These are phyloP conservation scores for Monilinia aucupariae DNA, from an alignment of 2,329 filamentous ascomycete genomes.

Conservation along the genomic window DNA sequence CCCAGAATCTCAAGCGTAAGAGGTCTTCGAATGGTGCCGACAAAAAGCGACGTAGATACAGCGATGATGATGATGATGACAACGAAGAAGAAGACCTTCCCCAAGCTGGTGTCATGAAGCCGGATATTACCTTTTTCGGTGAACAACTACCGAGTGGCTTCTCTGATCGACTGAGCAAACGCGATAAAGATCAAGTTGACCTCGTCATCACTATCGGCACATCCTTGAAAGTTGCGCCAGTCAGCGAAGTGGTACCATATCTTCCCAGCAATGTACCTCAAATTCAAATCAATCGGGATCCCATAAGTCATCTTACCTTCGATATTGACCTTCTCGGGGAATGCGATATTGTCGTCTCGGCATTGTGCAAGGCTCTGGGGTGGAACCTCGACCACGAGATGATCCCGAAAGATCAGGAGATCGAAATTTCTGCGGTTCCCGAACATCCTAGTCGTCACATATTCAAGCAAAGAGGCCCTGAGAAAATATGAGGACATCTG, in stretches of 20 bases:
- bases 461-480: conserved; percentile 33
- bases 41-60: conserved; percentile 34
- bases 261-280: conserved; percentile 77
- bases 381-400: conserved; percentile 82
- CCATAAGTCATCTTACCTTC: conserved; percentile 85
- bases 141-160: conserved; percentile 84
- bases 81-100: conserved; percentile 60
- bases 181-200: conserved; percentile 76
- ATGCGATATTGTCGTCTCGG: conserved; percentile 83
- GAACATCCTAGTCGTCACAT: conserved; percentile 43
- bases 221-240: conserved; percentile 89
- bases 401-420: conserved; percentile 61
- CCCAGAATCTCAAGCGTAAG: conserved; percentile 51
- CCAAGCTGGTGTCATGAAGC: conserved; percentile 80
- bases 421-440: conserved; percentile 50
- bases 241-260: conserved; percentile 82
- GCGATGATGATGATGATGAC: conserved; percentile 19
- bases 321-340: conserved; percentile 95
- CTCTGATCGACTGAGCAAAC: conserved; percentile 69
- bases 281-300: conserved; percentile 81
- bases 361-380: conserved; percentile 74
- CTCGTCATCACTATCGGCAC: conserved; percentile 95
- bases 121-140: conserved; percentile 97
- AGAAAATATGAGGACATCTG: background rate
- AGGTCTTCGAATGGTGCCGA: conserved; percentile 49